Conservation (phyloP, 768 basidiomycete species). For the Lanmaoa rubissima region DNA sequence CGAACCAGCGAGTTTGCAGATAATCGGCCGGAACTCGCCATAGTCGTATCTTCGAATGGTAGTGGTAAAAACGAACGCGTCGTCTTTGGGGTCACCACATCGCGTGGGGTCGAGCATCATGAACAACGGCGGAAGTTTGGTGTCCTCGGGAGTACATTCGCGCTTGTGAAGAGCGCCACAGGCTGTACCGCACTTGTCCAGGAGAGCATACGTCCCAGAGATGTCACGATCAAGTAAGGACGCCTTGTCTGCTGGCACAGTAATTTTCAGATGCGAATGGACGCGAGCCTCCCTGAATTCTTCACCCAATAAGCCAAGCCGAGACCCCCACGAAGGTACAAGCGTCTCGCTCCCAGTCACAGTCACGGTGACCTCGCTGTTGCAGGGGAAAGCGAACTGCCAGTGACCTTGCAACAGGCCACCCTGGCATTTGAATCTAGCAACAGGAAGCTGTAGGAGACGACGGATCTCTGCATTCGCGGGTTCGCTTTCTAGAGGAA, state of each 20-base stretch:
- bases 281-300: conserved; percentile 68
- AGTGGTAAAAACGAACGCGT: conserved; percentile 83
- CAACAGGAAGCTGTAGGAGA: conserved; percentile 72
- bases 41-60: conserved; percentile 77
- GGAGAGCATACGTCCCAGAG: conserved; percentile 72
- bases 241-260: conserved; percentile 48
- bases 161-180: conserved; percentile 80
- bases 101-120: conserved; percentile 87
- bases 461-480: conserved; percentile 79
- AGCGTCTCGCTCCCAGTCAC: conserved; percentile 59
- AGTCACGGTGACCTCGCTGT: conserved; percentile 52
- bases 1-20: conserved; percentile 73
- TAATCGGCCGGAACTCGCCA: conserved; percentile 73
- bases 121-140: conserved; percentile 56
- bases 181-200: conserved; percentile 88
- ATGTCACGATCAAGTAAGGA: conserved; percentile 72
- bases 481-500: conserved; percentile 62
- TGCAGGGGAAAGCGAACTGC: conserved; percentile 75
- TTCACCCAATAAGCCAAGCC: conserved; percentile 67
- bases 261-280: conserved; percentile 62
- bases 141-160: conserved; percentile 41
- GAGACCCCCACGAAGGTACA: conserved; percentile 83
- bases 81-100: conserved; percentile 68
- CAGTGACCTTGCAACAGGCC: conserved; percentile 68
- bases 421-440: conserved; percentile 57